Conservation (phyloP, 768 basidiomycete species). For the Tylopilus plumbeoviolaceoides region DNA sequence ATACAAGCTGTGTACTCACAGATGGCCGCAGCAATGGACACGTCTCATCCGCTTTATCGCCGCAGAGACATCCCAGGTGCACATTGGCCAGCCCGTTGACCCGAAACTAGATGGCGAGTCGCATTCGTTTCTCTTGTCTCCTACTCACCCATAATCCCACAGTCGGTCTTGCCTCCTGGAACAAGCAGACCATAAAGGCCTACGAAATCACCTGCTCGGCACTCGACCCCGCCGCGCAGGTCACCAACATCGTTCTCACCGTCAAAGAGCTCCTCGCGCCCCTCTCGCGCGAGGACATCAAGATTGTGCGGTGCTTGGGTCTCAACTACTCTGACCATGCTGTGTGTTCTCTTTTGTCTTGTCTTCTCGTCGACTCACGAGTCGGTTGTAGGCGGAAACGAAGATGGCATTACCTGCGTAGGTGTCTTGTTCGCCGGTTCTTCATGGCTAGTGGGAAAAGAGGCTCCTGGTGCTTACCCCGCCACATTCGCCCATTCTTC, state of each 20-base stretch:
- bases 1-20: neutral
- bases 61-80: constrained; percentile 65
- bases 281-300: constrained; percentile 61
- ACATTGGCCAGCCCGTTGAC: constrained; percentile 76
- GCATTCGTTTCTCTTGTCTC: neutral
- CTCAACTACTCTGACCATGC: constrained; percentile 87
- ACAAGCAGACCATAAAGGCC: constrained; percentile 56
- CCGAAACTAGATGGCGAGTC: constrained; percentile 55
- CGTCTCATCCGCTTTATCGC: constrained; percentile 82
- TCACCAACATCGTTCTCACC: constrained; percentile 61
- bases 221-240: constrained; percentile 60
- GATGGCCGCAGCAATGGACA: constrained; percentile 46
- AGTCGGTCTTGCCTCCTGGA: constrained; percentile 60
- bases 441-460: neutral
- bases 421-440: constrained; percentile 16
- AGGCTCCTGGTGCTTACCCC: neutral
- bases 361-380: neutral
- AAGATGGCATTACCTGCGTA: constrained; percentile 63
- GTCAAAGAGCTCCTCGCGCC: constrained; percentile 70
- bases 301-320: constrained; percentile 71
- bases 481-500: neutral
- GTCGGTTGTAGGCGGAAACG: constrained; percentile 52
- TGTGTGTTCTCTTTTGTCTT: constrained; percentile 33
- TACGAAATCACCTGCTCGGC: constrained; percentile 70
- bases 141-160: constrained; percentile 1